Percentiles rank a stretch among this genome's conserved stretches.
phyloP scores from a whole-genome alignment of 257 asterid genomes.

The Solanum paucissectum region DNA sequence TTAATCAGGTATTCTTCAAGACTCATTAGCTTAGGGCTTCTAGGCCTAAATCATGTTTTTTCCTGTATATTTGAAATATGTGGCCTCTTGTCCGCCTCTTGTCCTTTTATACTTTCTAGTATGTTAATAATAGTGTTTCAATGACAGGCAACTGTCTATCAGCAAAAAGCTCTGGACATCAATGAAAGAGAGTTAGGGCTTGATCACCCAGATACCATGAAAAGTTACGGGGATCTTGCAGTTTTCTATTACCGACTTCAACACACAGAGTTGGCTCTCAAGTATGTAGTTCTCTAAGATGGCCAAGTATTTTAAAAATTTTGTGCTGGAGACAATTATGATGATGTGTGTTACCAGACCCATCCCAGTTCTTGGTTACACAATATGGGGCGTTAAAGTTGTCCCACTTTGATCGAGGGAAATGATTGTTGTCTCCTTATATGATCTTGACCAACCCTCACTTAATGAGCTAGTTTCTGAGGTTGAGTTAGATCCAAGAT shows the following conservation, averaged over 20 bases:
- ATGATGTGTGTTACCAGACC: not conserved
- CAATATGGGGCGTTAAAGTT: not conserved
- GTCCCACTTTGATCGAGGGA: not conserved
- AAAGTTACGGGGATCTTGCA: constrained; percentile 96
- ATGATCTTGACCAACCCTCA: not conserved
- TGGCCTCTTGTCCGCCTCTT: not conserved
- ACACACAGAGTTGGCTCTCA: constrained; percentile 91
- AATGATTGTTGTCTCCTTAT: not conserved
- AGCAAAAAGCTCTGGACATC: constrained; percentile 93
- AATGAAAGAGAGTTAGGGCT: constrained; percentile 98
- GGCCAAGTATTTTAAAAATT: not conserved
- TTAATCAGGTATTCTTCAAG: constrained; percentile 58
- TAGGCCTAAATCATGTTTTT: not conserved
- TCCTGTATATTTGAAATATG: not conserved
- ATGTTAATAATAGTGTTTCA: not conserved
- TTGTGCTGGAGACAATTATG: not conserved
- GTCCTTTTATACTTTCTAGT: not conserved
- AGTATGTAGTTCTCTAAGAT: constrained; percentile 22
- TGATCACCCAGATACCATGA: constrained; percentile 99
- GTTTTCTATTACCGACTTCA: constrained; percentile 98
- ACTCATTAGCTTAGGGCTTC: not conserved
- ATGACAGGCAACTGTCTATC: constrained; percentile 81
- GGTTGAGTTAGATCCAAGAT: not conserved
- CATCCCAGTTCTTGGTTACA: not conserved
- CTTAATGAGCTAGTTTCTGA: not conserved